Evolutionary conservation across 1,139 yeast genomes (phyloP), one percentile per base, ranked within the genome.

Genomic region (Scheffersomyces illinoinensis): DNA sequence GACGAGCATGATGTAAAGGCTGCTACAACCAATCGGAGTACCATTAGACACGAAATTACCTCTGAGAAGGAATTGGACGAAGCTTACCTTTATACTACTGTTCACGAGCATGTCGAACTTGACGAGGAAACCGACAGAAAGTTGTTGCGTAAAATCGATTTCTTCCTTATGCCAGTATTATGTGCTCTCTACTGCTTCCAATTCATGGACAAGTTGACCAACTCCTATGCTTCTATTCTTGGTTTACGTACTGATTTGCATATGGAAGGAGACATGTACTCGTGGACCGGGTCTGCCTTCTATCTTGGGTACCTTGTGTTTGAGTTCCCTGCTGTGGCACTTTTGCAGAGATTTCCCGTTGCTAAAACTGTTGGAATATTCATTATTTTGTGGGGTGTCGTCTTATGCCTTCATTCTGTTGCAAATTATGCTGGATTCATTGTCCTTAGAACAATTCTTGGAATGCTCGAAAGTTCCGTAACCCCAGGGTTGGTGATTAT

Each of bases 161-260:
- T 80, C 19, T 80, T 69, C 61, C 68, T 88, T 60, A 71, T 85
- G 60, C 88, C 91, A 0, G 59, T 87, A 47, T 76, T 87, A 76
- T 81, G 87, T 66, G 58, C 83, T 14, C 68, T 86, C n/a, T 85
- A 85, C 66, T 79, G 85, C 18, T 73, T 81, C 51, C 91, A 88
- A 69, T 85, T 83, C 60, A 85, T 88, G 86, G 92, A 88, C 70
- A 88, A 88, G 67, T 72, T 79, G 21, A 73, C 89, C 4, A 84
- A 79, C 48, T 75, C 86, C 23, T 82, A 80, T 59, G 90, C 90
- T 6, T 79, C 90, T 1, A 79, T 88, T 56, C 77, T 86, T 76
- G 90, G 90, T 2, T 52, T 57, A n/a, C 47, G 55, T 17, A 49
- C 50, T 10, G 65, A 62, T 56, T 60, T 64, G 43, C 50, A 65